These are phyloP conservation scores for Macrolepiota albuminosa DNA, from an alignment of 768 basidiomycete genomes.

Conservation along the genomic window DNA sequence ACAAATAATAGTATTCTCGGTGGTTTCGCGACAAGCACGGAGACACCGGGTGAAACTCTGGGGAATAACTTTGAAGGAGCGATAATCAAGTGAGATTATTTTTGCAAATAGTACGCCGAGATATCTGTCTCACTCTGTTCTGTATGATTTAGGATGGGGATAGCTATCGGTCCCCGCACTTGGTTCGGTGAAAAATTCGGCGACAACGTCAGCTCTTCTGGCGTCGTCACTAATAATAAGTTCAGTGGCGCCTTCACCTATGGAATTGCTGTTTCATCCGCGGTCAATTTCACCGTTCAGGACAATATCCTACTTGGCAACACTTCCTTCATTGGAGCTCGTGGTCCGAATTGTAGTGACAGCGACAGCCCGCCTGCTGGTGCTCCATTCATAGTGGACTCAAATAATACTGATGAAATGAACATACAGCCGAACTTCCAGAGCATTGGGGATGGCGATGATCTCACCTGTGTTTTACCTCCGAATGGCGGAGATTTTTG, in stretches of 20 bases:
- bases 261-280: conserved; percentile 62
- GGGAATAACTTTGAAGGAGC: conserved; percentile 57
- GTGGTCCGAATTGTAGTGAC: conserved; percentile 59
- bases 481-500: conserved; percentile 66
- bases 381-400: conserved; percentile 55
- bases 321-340: conserved; percentile 68
- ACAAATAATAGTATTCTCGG: conserved; percentile 64
- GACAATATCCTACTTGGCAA: conserved; percentile 61
- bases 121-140: not conserved
- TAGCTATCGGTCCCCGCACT: conserved; percentile 71
- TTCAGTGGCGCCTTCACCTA: conserved; percentile 70
- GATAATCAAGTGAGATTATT: conserved; percentile 60
- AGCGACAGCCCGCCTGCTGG: conserved; percentile 46
- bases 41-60: conserved; percentile 33
- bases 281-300: conserved; percentile 61
- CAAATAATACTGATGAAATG: conserved; percentile 32
- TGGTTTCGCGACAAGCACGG: conserved; percentile 54
- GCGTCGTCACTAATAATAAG: conserved; percentile 50
- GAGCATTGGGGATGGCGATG: conserved; percentile 46
- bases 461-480: conserved; percentile 62
- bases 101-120: not conserved
- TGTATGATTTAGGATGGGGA: conserved; percentile 57
- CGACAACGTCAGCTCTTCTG: conserved; percentile 47
- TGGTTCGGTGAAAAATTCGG: conserved; percentile 65
- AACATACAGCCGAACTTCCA: conserved; percentile 51